These are phyloP conservation scores for Gardenia jasminoides DNA, from an alignment of 257 asterid genomes.

Conservation along the genomic window DNA sequence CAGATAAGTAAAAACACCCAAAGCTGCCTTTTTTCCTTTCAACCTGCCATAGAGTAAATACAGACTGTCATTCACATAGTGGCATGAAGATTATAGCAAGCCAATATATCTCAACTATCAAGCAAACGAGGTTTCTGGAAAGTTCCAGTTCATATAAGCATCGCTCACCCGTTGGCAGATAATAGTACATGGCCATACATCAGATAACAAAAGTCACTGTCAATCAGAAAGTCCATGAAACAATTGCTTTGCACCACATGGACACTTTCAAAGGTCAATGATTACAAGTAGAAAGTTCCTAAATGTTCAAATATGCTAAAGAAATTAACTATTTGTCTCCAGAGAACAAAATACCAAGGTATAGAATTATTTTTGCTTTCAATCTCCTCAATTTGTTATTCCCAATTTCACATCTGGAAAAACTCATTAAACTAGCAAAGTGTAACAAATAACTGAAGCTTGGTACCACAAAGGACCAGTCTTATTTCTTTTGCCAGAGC, in stretches of 20 bases:
- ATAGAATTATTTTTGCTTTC: background rate
- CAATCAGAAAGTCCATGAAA: background rate
- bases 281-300: background rate
- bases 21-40: conserved; percentile 60
- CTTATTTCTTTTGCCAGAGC: background rate
- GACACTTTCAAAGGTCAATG: background rate
- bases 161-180: too few species aligned
- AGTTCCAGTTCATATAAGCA: background rate
- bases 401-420: background rate
- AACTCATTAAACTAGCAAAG: background rate
- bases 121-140: background rate
- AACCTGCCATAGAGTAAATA: conserved; percentile 49
- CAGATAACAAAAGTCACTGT: background rate
- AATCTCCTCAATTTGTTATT: conserved; percentile 6
- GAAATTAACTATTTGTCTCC: background rate
- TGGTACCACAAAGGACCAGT: background rate
- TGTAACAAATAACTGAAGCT: background rate
- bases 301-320: background rate
- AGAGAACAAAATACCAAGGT: background rate
- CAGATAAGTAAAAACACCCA: conserved; percentile 83
- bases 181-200: too few species aligned
- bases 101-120: background rate
- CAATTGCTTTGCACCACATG: too few species aligned
- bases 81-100: background rate
- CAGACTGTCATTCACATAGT: background rate